Percentiles rank a stretch among this genome's conserved stretches.
phyloP scores from a whole-genome alignment of 2,329 filamentous ascomycete genomes.

The Xylaria digitata region DNA sequence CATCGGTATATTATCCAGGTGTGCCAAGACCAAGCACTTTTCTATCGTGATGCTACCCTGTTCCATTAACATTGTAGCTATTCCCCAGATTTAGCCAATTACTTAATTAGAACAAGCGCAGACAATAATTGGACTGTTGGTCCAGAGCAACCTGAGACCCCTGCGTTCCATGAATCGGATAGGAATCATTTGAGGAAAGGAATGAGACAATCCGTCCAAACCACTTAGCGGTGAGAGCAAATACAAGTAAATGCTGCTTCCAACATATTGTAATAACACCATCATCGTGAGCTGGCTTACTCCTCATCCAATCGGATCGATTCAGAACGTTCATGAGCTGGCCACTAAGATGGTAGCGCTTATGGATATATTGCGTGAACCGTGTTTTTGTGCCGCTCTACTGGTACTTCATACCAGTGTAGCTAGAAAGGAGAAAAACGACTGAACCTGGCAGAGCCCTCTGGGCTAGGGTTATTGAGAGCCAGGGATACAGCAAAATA shows the following conservation, averaged over 20 bases:
- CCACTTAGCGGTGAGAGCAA: constrained; percentile 17
- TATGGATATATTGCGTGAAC: constrained; percentile 14
- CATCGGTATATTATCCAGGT: constrained; percentile 45
- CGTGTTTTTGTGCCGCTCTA: background rate
- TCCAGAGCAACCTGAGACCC: constrained; percentile 19
- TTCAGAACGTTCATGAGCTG: constrained; percentile 1
- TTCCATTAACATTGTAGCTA: constrained; percentile 32
- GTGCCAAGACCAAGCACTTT: constrained; percentile 42
- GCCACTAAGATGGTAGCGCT: constrained; percentile 12
- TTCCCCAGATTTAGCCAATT: constrained; percentile 47
- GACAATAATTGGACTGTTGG: constrained; percentile 13
- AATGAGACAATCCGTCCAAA: constrained; percentile 35
- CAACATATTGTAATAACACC: constrained; percentile 1
- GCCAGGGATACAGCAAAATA: background rate
- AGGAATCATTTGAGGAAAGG: constrained; percentile 32
- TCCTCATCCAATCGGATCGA: constrained; percentile 26
- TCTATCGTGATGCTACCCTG: constrained; percentile 39
- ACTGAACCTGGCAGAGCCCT: background rate
- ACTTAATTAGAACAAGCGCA: constrained; percentile 18
- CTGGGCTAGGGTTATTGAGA: background rate
- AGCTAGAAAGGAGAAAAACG: background rate
- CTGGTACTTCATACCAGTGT: background rate
- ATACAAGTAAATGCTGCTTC: background rate
- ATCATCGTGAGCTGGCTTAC: constrained; percentile 17
- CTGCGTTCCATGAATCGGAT: constrained; percentile 23